These are phyloP conservation scores for Penicillium vulpinum DNA, from an alignment of 2,329 filamentous ascomycete species.

Conservation along the genomic window DNA sequence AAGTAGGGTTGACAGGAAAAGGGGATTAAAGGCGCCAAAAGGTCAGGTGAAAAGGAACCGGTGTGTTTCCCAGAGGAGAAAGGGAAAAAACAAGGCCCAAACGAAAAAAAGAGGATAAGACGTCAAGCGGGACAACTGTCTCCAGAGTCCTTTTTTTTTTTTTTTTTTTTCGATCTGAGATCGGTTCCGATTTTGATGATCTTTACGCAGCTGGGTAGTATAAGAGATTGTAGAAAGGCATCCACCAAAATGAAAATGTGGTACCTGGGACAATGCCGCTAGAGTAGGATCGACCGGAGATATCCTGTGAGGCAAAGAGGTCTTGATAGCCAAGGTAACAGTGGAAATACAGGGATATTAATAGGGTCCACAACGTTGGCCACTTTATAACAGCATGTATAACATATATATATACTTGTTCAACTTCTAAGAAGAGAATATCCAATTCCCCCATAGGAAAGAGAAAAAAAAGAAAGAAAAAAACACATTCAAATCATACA, in stretches of 20 bases:
- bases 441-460: no score
- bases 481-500: no score
- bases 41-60: slow-evolving; percentile 6
- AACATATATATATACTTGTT: no score
- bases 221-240: not conserved
- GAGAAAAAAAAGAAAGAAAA: not conserved
- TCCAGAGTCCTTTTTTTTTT: not conserved
- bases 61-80: slow-evolving; percentile 5
- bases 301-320: slow-evolving; percentile 15
- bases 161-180: slow-evolving; percentile 11
- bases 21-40: slow-evolving; percentile 4
- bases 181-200: slow-evolving; percentile 17
- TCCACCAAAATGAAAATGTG: slow-evolving; percentile 12
- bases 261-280: slow-evolving; percentile 12
- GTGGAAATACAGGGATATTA: slow-evolving; percentile 34
- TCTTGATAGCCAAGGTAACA: slow-evolving; percentile 23
- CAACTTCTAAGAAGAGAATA: no score
- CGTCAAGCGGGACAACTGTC: slow-evolving; percentile 10
- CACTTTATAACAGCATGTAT: slow-evolving; percentile 5
- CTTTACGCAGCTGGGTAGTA: slow-evolving; percentile 22
- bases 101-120: slow-evolving; percentile 4
- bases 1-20: slow-evolving; percentile 13
- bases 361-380: slow-evolving; percentile 22
- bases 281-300: slow-evolving; percentile 18
- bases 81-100: slow-evolving; percentile 6